Conservation (phyloP, 179 eudicot species). For the Silene vulgaris region DNA sequence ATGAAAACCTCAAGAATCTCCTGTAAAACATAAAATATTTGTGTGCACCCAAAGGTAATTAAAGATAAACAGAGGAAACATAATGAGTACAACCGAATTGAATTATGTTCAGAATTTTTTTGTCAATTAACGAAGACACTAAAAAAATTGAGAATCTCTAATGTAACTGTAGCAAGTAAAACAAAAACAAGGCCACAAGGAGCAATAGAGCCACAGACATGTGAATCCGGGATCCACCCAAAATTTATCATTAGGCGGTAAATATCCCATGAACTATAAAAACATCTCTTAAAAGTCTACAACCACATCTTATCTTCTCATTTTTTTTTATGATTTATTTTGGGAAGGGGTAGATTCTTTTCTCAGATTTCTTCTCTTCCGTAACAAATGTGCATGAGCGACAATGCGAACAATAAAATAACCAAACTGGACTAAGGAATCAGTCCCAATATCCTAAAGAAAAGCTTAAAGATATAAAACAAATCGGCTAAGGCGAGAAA, state of each 20-base stretch:
- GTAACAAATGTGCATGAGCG: too few species aligned
- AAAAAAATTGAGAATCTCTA: neutral
- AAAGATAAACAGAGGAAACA: slow-evolving; percentile 19
- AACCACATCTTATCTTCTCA: neutral
- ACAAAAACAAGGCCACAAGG: too few species aligned
- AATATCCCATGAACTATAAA: neutral
- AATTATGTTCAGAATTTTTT: neutral
- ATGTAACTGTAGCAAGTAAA: neutral
- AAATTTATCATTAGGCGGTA: neutral
- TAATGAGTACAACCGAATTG: neutral
- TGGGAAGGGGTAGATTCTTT: neutral
- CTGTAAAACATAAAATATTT: slow-evolving; percentile 36
- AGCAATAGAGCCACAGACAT: neutral
- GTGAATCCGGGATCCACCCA: neutral
- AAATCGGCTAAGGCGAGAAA: neutral
- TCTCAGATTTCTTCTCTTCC: neutral
- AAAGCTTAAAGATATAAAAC: too few species aligned
- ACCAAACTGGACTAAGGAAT: too few species aligned
- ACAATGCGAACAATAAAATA: too few species aligned
- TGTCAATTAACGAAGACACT: neutral
- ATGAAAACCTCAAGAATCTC: slow-evolving; percentile 39
- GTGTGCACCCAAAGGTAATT: slow-evolving; percentile 18
- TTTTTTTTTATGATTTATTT: too few species aligned
- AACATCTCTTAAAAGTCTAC: neutral
- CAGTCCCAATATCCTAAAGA: too few species aligned